Percentiles rank a stretch among this genome's conserved stretches.
These are phyloP conservation scores for Aegilops bicornis DNA, from an alignment of 176 grass and related monocot genomes.

Conservation along the genomic window DNA sequence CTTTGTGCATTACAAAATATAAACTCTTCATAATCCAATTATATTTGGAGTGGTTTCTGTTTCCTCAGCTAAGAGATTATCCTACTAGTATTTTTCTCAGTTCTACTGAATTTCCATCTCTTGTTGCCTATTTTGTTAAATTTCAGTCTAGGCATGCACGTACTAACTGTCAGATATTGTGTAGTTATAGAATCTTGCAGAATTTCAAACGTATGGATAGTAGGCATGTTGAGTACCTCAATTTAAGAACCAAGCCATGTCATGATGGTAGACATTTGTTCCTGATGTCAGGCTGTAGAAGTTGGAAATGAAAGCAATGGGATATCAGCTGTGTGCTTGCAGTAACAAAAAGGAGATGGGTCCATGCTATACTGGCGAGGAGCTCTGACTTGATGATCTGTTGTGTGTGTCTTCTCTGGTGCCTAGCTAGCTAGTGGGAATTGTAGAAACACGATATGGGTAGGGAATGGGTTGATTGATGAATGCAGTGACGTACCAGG, in stretches of 20 bases:
- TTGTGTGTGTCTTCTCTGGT: not conserved
- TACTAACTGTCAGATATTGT: not conserved
- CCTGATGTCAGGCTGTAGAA: not conserved
- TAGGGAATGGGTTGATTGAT: too few relatives aligned
- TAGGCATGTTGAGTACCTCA: not conserved
- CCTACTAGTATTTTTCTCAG: not conserved
- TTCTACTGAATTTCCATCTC: not conserved
- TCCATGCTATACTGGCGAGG: too few relatives aligned
- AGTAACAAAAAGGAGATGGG: not conserved
- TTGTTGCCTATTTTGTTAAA: not conserved
- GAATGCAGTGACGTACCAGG: too few relatives aligned
- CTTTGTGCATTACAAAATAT: not conserved
- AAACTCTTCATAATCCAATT: not conserved
- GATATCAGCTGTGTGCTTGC: not conserved
- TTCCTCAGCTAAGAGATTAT: too few relatives aligned
- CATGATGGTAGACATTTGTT: not conserved
- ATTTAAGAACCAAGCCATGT: not conserved
- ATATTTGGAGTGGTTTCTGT: too few relatives aligned
- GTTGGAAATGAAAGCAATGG: not conserved
- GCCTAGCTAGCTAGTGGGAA: not conserved
- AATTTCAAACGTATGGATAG: not conserved
- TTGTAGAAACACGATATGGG: not conserved
- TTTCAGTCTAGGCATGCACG: not conserved
- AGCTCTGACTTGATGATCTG: not conserved
- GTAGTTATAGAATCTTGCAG: not conserved